Evolutionary conservation across 495 filamentous ascomycete species (phyloP).

Genomic region (Neurospora pannonica): DNA sequence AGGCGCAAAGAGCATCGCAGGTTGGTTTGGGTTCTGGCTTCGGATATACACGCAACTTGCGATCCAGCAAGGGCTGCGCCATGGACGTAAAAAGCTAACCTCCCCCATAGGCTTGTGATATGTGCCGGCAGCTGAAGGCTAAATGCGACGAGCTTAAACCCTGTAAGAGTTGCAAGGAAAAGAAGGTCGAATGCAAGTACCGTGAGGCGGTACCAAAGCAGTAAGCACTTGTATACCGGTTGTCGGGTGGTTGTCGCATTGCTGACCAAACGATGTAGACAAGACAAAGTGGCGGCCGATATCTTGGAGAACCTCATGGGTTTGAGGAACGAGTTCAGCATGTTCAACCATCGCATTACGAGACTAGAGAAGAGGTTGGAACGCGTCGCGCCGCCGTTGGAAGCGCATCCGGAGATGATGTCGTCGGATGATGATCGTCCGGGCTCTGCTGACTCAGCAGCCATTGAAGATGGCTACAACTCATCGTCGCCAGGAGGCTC

Average conservation of each 20-base stretch:
- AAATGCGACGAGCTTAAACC: slow-evolving; percentile 62
- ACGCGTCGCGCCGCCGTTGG: slow-evolving; percentile 7
- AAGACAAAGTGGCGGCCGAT: slow-evolving; percentile 43
- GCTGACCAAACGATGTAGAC: slow-evolving; percentile 25
- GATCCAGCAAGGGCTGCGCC: background rate
- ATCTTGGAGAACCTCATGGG: slow-evolving; percentile 34
- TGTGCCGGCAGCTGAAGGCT: slow-evolving; percentile 58
- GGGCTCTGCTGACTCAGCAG: slow-evolving; percentile 14
- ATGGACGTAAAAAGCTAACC: slow-evolving; percentile 14
- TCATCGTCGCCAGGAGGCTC: slow-evolving; percentile 16
- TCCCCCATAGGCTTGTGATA: slow-evolving; percentile 52
- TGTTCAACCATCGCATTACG: slow-evolving; percentile 17
- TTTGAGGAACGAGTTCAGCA: slow-evolving; percentile 25
- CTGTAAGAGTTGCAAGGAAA: slow-evolving; percentile 47
- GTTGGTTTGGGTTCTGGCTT: slow-evolving; percentile 17
- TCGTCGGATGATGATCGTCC: slow-evolving; percentile 15
- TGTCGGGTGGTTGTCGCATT: background rate
- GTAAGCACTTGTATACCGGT: slow-evolving; percentile 30
- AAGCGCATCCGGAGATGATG: slow-evolving; percentile 4
- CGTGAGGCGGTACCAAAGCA: slow-evolving; percentile 58
- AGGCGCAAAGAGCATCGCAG: slow-evolving; percentile 43
- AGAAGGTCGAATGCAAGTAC: slow-evolving; percentile 52
- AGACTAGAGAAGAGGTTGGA: slow-evolving; percentile 15
- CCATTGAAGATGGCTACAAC: slow-evolving; percentile 9
- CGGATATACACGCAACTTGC: background rate